Conservation (phyloP, 805 yeast species). For the Sugiyamaella chiloensis region DNA sequence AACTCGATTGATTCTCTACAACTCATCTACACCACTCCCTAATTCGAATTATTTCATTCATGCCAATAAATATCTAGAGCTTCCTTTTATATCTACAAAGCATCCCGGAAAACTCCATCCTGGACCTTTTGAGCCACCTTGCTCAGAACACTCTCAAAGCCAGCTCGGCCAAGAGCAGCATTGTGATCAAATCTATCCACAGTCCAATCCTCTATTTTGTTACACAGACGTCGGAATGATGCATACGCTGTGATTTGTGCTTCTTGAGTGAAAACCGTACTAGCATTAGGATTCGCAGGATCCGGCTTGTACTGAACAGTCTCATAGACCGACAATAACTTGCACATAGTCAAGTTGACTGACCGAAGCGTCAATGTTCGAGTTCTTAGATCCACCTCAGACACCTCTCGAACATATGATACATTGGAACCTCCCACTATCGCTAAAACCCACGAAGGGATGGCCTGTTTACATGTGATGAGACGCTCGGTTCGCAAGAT, state of each 20-base stretch:
- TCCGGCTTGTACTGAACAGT: slow-evolving; percentile 81
- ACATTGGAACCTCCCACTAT: slow-evolving; percentile 69
- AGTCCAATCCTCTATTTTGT: slow-evolving; percentile 88
- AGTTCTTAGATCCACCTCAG: slow-evolving; percentile 68
- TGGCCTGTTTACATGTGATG: slow-evolving; percentile 79
- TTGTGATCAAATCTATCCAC: slow-evolving; percentile 85
- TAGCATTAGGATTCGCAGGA: slow-evolving; percentile 42
- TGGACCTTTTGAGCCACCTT: slow-evolving; percentile 27
- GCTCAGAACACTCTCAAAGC: slow-evolving; percentile 77
- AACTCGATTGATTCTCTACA: no score
- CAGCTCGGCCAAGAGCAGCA: slow-evolving; percentile 75
- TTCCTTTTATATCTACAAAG: no score
- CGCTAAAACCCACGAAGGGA: slow-evolving; percentile 73
- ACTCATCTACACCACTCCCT: no score
- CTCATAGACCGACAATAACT: slow-evolving; percentile 75
- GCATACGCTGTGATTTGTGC: slow-evolving; percentile 90
- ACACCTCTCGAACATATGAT: slow-evolving; percentile 84
- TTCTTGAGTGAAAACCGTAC: slow-evolving; percentile 70
- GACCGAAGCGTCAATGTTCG: slow-evolving; percentile 75
- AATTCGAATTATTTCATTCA: no score
- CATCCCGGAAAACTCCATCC: no score
- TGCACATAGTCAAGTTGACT: slow-evolving; percentile 78
- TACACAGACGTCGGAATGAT: slow-evolving; percentile 63
- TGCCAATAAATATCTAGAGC: no score
- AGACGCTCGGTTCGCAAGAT: slow-evolving; percentile 70